These are phyloP conservation scores for Lactuca saligna DNA, from an alignment of 129 eudicot species.

Conservation along the genomic window DNA sequence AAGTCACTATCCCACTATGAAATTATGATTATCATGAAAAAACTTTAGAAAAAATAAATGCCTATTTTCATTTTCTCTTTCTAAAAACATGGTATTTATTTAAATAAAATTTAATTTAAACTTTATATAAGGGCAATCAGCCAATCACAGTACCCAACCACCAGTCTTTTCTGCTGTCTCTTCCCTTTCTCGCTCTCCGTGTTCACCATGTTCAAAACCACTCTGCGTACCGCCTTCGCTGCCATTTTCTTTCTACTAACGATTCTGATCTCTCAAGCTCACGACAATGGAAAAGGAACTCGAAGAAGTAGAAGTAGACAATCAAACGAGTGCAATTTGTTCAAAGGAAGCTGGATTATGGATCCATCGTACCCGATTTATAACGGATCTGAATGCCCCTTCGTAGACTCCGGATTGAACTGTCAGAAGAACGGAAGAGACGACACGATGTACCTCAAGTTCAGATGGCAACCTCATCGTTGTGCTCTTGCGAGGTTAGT, in stretches of 20 bases:
- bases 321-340: conserved; percentile 32
- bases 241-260: conserved; percentile 1
- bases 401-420: conserved; percentile 42
- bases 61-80: no score
- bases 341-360: conserved; percentile 50
- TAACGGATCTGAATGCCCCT: conserved; percentile 47
- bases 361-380: conserved; percentile 41
- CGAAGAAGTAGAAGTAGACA: background rate
- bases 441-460: conserved; percentile 41
- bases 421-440: conserved; percentile 47
- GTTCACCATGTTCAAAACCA: background rate
- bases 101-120: no score
- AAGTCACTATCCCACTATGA: no score
- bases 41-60: no score
- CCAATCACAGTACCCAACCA: background rate
- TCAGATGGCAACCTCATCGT: conserved; percentile 67
- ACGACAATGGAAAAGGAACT: background rate
- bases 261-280: conserved; percentile 3
- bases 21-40: no score
- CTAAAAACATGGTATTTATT: no score
- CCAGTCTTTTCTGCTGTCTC: background rate
- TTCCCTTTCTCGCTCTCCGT: background rate
- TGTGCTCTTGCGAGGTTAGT: conserved; percentile 58
- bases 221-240: background rate
- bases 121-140: background rate